phyloP scores from a whole-genome alignment of 2,329 filamentous ascomycete genomes.

The Sporothrix schenckii region DNA sequence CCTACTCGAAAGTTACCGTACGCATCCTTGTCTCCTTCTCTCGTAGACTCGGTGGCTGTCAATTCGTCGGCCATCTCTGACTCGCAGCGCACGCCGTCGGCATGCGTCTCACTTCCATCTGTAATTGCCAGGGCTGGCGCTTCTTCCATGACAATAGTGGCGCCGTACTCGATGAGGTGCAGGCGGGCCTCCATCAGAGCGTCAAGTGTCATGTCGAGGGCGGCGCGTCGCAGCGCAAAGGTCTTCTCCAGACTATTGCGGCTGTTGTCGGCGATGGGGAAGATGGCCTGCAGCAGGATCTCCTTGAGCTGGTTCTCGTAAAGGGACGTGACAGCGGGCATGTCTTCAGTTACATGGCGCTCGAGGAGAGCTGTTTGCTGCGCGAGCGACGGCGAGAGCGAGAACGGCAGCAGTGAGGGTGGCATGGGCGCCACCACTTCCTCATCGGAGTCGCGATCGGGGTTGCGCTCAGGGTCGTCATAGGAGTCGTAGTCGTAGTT shows the following conservation, averaged over 20 bases:
- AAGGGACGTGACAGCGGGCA: slow-evolving; percentile 25
- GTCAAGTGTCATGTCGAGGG: slow-evolving; percentile 25
- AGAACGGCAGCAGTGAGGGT: slow-evolving; percentile 2
- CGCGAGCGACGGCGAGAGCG: neutral
- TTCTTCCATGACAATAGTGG: neutral
- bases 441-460: neutral
- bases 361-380: slow-evolving; percentile 28
- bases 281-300: slow-evolving; percentile 26
- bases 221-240: neutral
- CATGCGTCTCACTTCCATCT: neutral
- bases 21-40: neutral
- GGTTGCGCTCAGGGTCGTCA: neutral
- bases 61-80: neutral
- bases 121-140: neutral
- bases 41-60: neutral
- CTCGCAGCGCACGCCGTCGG: neutral
- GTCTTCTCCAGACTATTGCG: neutral
- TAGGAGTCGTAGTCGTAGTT: neutral
- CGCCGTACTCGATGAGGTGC: neutral
- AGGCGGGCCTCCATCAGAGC: slow-evolving; percentile 21
- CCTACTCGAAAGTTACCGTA: neutral
- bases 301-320: slow-evolving; percentile 31
- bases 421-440: neutral
- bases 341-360: slow-evolving; percentile 31
- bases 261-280: neutral